These are phyloP conservation scores for Mucor saturninus DNA, from an alignment of 371 early-diverging fungal species.

Conservation along the genomic window DNA sequence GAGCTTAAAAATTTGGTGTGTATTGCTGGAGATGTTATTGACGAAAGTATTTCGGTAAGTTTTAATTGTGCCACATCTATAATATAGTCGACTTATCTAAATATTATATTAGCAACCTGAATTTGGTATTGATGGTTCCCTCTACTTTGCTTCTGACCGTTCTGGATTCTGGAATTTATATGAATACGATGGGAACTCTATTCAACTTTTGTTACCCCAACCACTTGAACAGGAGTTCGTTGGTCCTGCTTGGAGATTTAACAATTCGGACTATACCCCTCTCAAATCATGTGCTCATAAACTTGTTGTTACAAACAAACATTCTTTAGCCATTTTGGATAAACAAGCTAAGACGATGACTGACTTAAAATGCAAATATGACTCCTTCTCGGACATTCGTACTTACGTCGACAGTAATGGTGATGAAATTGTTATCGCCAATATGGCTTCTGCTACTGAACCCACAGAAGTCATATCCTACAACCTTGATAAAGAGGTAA, in stretches of 20 bases:
- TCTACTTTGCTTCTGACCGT: constrained; percentile 73
- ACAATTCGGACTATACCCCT: constrained; percentile 44
- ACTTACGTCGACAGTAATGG: constrained; percentile 33
- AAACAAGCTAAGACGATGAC: constrained; percentile 48
- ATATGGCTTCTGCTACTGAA: constrained; percentile 35
- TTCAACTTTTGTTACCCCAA: constrained; percentile 46
- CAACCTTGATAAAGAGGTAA: constrained; percentile 10
- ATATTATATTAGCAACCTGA: constrained; percentile 55
- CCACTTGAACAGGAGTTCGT: constrained; percentile 66
- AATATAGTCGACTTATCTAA: background rate
- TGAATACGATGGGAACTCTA: constrained; percentile 39
- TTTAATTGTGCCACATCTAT: background rate
- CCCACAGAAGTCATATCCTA: constrained; percentile 32
- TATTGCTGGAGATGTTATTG: constrained; percentile 51
- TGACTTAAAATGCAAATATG: constrained; percentile 40
- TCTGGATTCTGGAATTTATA: constrained; percentile 78
- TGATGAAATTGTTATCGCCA: constrained; percentile 36
- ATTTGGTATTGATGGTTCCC: constrained; percentile 58
- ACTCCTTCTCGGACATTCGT: constrained; percentile 38
- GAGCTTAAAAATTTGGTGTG: constrained; percentile 28
- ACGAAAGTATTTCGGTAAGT: constrained; percentile 60
- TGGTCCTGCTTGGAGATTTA: constrained; percentile 50
- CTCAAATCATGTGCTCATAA: constrained; percentile 48
- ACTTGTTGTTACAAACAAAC: constrained; percentile 45
- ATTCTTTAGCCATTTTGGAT: constrained; percentile 55